phyloP scores from a whole-genome alignment of 805 yeast species.

The Priceomyces haplophilus region DNA sequence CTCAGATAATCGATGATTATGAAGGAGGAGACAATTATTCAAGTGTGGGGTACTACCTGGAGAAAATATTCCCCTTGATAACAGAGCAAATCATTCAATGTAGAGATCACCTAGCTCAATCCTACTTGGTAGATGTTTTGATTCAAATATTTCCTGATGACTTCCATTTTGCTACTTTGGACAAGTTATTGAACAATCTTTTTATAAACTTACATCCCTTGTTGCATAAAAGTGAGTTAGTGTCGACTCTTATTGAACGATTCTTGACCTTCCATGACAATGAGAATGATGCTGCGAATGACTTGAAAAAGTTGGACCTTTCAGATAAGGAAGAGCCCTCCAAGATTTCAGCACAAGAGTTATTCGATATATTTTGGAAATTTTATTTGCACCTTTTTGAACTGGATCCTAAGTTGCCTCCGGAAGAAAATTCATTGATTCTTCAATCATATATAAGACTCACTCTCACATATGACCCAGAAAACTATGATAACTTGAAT shows the following conservation, averaged over 20 bases:
- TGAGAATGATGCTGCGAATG: slow-evolving; percentile 11
- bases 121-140: slow-evolving; percentile 83
- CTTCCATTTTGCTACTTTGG: slow-evolving; percentile 76
- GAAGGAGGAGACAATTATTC: slow-evolving; percentile 38
- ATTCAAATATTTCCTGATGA: slow-evolving; percentile 94
- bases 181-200: slow-evolving; percentile 56
- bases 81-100: slow-evolving; percentile 92
- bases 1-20: slow-evolving; percentile 79
- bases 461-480: slow-evolving; percentile 64
- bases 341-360: slow-evolving; percentile 4
- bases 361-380: slow-evolving; percentile 65
- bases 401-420: slow-evolving; percentile 60
- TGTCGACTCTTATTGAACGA: slow-evolving; percentile 70
- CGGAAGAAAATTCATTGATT: slow-evolving; percentile 62
- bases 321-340: slow-evolving; percentile 5
- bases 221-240: slow-evolving; percentile 63
- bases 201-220: slow-evolving; percentile 65
- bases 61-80: slow-evolving; percentile 68
- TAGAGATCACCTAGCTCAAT: slow-evolving; percentile 88
- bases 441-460: slow-evolving; percentile 65
- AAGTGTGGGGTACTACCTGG: slow-evolving; percentile 33
- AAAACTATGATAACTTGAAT: slow-evolving; percentile 58
- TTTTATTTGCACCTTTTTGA: slow-evolving; percentile 57
- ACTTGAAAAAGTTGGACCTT: slow-evolving; percentile 10
- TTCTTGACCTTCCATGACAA: slow-evolving; percentile 48